phyloP scores from a whole-genome alignment of 2,329 filamentous ascomycete species.

The Orbilia brochopaga region DNA sequence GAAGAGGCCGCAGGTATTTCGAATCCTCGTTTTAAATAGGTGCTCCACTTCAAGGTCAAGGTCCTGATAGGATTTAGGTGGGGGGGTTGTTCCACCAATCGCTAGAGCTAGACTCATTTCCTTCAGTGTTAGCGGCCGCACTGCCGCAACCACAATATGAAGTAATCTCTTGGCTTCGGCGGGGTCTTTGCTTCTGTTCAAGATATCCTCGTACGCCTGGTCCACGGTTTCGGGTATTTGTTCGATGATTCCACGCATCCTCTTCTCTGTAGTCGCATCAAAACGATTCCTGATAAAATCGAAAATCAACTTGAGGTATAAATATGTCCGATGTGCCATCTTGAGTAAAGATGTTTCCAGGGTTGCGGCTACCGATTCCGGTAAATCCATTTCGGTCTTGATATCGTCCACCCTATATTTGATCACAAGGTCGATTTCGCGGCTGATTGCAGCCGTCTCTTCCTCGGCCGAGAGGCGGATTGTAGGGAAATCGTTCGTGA shows the following conservation, averaged over 20 bases:
- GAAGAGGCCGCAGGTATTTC: constrained; percentile 58
- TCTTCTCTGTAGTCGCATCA: constrained; percentile 52
- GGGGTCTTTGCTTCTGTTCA: constrained; percentile 55
- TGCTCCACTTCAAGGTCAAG: constrained; percentile 50
- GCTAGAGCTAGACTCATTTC: constrained; percentile 57
- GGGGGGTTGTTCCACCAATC: constrained; percentile 28
- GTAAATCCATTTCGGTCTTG: constrained; percentile 52
- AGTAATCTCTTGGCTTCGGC: constrained; percentile 56
- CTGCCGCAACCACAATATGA: constrained; percentile 57
- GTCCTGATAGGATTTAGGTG: constrained; percentile 17
- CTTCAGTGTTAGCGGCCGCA: constrained; percentile 56
- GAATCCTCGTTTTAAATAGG: constrained; percentile 51
- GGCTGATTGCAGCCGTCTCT: constrained; percentile 57
- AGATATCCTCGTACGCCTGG: constrained; percentile 58
- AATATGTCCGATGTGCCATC: constrained; percentile 57
- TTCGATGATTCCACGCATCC: constrained; percentile 49
- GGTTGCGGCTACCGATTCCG: background rate
- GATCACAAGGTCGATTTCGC: constrained; percentile 58
- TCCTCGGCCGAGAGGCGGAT: constrained; percentile 56
- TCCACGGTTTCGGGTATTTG: constrained; percentile 56
- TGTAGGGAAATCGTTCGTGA: constrained; percentile 21
- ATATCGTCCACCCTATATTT: constrained; percentile 54
- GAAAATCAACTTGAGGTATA: constrained; percentile 58
- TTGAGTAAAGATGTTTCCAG: constrained; percentile 42
- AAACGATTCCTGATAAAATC: constrained; percentile 55